phyloP scores from a whole-genome alignment of 1,139 yeast genomes.

The Candida anutae region DNA sequence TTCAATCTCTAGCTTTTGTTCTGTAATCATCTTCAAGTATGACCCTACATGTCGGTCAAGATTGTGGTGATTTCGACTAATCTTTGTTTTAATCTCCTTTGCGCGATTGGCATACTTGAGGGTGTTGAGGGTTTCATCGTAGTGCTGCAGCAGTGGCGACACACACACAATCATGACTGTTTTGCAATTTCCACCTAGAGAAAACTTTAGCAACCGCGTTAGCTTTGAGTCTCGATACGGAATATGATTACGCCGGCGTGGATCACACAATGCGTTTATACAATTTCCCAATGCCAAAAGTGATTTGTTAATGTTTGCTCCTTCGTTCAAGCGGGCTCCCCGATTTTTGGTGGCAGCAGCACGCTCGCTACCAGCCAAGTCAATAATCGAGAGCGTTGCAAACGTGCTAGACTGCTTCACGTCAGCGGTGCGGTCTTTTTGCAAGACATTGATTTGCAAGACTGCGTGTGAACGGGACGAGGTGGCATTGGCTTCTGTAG shows the following conservation, averaged over 20 bases:
- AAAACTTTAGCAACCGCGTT: constrained; percentile 76
- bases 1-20: constrained; percentile 72
- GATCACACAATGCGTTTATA: constrained; percentile 83
- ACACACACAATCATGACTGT: constrained; percentile 95
- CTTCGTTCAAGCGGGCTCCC: constrained; percentile 76
- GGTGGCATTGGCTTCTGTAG: constrained; percentile 86
- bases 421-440: constrained; percentile 55
- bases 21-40: constrained; percentile 77
- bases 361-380: constrained; percentile 90
- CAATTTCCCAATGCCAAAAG: constrained; percentile 87
- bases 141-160: constrained; percentile 78
- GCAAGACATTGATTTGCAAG: constrained; percentile 68
- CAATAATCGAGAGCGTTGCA: constrained; percentile 81
- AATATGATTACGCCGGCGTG: constrained; percentile 59
- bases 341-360: constrained; percentile 84
- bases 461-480: constrained; percentile 94
- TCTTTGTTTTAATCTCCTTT: constrained; percentile 79
- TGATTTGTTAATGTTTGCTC: constrained; percentile 88
- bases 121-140: constrained; percentile 87
- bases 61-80: constrained; percentile 66
- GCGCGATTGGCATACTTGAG: constrained; percentile 88
- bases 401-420: constrained; percentile 60
- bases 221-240: constrained; percentile 89
- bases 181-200: constrained; percentile 91
- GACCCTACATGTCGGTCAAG: constrained; percentile 84